These are phyloP conservation scores for Setomelanomma holmii DNA, from an alignment of 2,329 filamentous ascomycete genomes.

Conservation along the genomic window DNA sequence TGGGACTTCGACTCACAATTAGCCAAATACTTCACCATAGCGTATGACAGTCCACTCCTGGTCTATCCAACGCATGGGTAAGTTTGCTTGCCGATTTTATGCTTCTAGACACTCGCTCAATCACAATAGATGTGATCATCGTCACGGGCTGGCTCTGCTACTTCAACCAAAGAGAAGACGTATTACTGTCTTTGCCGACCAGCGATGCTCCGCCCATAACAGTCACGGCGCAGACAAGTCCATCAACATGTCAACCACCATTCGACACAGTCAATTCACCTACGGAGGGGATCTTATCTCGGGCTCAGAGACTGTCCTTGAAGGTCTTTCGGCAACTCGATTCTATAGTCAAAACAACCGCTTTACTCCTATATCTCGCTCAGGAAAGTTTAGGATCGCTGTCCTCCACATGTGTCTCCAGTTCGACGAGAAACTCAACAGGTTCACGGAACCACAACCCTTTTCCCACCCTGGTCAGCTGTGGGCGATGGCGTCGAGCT, in stretches of 20 bases:
- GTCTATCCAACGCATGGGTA: background rate
- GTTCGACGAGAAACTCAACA: conserved; percentile 19
- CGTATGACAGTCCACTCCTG: conserved; percentile 1
- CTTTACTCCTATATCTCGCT: conserved; percentile 10
- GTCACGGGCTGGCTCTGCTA: conserved; percentile 7
- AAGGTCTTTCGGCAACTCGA: background rate
- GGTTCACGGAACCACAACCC: conserved; percentile 9
- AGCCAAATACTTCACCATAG: conserved; percentile 30
- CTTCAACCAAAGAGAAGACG: conserved; percentile 19
- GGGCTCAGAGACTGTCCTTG: background rate
- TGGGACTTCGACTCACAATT: conserved; percentile 37
- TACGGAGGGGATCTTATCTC: conserved; percentile 14
- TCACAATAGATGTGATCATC: background rate
- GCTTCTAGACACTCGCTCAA: conserved; percentile 8
- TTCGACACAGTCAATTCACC: conserved; percentile 15
- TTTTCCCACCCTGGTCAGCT: background rate
- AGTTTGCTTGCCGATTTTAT: background rate
- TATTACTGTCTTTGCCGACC: conserved; percentile 14
- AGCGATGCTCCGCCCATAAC: background rate
- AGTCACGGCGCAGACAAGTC: background rate
- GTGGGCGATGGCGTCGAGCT: background rate
- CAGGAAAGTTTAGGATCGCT: conserved; percentile 1
- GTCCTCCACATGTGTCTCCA: conserved; percentile 3
- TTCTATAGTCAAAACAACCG: background rate
- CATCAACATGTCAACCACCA: background rate